Base-by-base conservation (phyloP, 2,329 filamentous ascomycete species). In the Xylariaceae sp. region DNA sequence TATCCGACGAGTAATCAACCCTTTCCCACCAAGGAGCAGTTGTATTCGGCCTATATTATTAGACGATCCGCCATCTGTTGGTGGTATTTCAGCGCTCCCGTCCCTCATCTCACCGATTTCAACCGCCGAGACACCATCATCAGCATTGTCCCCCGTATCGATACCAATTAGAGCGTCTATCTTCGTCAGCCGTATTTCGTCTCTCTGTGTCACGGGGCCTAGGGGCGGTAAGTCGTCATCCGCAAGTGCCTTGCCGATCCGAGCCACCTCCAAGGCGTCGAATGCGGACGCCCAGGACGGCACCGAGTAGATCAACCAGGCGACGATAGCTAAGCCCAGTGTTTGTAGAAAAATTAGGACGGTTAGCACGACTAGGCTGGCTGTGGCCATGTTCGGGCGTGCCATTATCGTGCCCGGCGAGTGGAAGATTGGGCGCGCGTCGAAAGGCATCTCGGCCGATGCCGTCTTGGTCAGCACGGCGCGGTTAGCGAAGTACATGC, bases 401-500 rank as follows among this genome's bases (percentile, higher is more conserved):
- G 18, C 23, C 40, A 52, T 49, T 2, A 55, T 26, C 14, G 55
- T 52, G 20, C 58, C 58, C 2, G 54, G 50, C 29, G 58, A 57
- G 20, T 29, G 16, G 46, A 58, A 61, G 23, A 61, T 61, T 16
- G 37, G 18, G 26, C 55, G 54, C 20, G 37, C 53, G 20, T 26
- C 40, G 9, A 41, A 43, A 20, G 48, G n/a, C 7, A 9, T n/a
- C 29, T 46, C 48, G n/a, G 20, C 44, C 20, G 48, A 2, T 19
- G 26, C 29, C 1, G 53, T 60, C 45, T 61, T 49, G 3, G 51
- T 50, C 2, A 58, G 29, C 4, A 61, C 50, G 3, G 58, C 58
- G n/a, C 49, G 48, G 52, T 61, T 61, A 1, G 58, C 55, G 20
- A 54, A 56, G 46, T 58, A 61, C 51, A 58, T 61, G 55, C 51